Conservation (phyloP, 192 early-diverging fungal genomes). For the Umbelopsis vinacea region DNA sequence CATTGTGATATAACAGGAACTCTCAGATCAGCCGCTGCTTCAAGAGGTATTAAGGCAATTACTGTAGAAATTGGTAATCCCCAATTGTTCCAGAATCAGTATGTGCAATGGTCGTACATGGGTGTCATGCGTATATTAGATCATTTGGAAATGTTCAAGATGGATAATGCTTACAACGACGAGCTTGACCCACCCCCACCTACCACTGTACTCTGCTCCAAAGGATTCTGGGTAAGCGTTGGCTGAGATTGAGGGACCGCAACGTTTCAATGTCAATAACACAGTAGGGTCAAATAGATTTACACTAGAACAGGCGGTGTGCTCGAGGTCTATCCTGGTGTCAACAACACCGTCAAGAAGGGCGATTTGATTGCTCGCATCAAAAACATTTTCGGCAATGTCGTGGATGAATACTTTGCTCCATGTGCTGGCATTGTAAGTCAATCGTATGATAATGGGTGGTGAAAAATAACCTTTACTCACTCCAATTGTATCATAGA, state of each 20-base stretch:
- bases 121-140: constrained; percentile 71
- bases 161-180: constrained; percentile 21
- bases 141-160: constrained; percentile 64
- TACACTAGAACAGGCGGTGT: constrained; percentile 88
- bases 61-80: constrained; percentile 95
- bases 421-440: constrained; percentile 77
- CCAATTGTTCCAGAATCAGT: constrained; percentile 83
- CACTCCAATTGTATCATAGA: neutral
- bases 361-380: constrained; percentile 85
- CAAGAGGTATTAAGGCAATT: constrained; percentile 80
- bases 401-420: constrained; percentile 83
- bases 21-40: constrained; percentile 76
- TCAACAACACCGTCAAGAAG: constrained; percentile 82
- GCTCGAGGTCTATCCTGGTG: constrained; percentile 80
- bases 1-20: constrained; percentile 57
- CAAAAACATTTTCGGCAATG: constrained; percentile 88
- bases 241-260: neutral
- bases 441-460: neutral
- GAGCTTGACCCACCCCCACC: constrained; percentile 28
- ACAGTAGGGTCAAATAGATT: constrained; percentile 62
- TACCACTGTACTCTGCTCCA: constrained; percentile 39
- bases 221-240: constrained; percentile 38
- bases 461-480: neutral
- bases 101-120: constrained; percentile 70
- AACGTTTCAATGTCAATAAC: neutral